phyloP scores from a whole-genome alignment of 75 land plant genomes.

The Picea glauca region DNA sequence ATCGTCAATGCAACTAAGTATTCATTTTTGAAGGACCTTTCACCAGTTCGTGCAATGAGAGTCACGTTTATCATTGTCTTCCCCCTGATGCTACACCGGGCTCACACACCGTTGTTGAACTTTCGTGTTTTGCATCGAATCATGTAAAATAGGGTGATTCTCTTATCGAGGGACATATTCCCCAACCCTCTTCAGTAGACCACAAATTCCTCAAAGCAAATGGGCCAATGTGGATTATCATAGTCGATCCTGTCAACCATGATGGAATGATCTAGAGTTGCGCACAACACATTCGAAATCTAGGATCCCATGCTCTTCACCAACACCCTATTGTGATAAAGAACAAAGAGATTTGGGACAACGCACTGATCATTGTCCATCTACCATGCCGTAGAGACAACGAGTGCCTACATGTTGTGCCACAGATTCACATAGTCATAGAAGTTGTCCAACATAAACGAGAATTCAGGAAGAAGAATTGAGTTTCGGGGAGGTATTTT shows the following conservation, averaged over 20 bases:
- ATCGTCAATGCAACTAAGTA: constrained; percentile 27
- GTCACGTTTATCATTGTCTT: constrained; percentile 22
- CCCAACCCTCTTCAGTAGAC: constrained; percentile 52
- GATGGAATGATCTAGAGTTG: constrained; percentile 10
- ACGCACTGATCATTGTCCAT: constrained; percentile 17
- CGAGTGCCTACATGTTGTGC: constrained; percentile 61
- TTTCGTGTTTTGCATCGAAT: constrained; percentile 46
- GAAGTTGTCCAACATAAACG: constrained; percentile 61
- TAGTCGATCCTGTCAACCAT: constrained; percentile 6
- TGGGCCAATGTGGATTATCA: constrained; percentile 10
- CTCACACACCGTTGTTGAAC: neutral
- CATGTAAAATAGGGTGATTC: constrained; percentile 21
- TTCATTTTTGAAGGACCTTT: constrained; percentile 38
- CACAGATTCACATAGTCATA: constrained; percentile 72
- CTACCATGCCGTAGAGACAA: constrained; percentile 61
- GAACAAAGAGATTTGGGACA: constrained; percentile 31
- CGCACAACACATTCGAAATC: constrained; percentile 23
- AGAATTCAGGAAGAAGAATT: constrained; percentile 38
- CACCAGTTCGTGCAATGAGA: constrained; percentile 35
- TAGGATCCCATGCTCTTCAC: constrained; percentile 26
- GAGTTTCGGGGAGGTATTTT: constrained; percentile 36
- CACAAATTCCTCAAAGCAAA: constrained; percentile 65
- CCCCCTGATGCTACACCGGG: neutral
- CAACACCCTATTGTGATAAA: constrained; percentile 45
- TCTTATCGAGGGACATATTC: constrained; percentile 21